These are phyloP conservation scores for Nelumbo lutea DNA, from an alignment of 164 flowering plant genomes.

Conservation along the genomic window DNA sequence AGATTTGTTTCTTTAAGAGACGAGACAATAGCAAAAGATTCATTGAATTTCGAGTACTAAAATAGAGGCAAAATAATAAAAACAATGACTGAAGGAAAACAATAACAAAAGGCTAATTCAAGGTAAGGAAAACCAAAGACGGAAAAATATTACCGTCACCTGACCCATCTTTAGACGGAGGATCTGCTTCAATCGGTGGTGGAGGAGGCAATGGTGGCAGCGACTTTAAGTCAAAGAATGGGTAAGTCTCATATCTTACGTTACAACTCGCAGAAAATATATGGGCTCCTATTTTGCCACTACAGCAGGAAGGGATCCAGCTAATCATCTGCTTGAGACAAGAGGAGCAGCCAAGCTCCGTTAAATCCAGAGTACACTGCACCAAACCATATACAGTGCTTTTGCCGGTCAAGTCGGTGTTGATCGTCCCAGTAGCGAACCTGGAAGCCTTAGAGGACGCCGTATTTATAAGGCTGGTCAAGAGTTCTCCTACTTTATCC, in stretches of 20 bases:
- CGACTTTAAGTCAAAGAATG: not conserved
- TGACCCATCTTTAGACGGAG: too few species aligned
- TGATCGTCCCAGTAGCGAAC: too few species aligned
- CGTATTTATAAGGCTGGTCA: too few species aligned
- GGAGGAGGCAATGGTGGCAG: not conserved
- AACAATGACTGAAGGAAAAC: too few species aligned
- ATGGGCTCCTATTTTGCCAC: not conserved
- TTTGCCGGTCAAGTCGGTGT: not conserved
- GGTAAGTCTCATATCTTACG: conserved; percentile 11
- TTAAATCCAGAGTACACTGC: conserved; percentile 22
- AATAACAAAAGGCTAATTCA: not conserved
- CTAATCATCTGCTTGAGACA: not conserved
- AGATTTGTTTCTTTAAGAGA: not conserved
- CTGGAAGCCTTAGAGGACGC: too few species aligned
- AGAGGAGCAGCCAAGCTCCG: not conserved
- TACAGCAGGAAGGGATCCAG: not conserved
- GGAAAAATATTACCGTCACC: not conserved
- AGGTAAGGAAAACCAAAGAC: not conserved
- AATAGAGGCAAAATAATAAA: too few species aligned
- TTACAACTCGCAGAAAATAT: conserved; percentile 4
- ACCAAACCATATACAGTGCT: conserved; percentile 11
- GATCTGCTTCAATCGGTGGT: not conserved
- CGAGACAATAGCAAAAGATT: not conserved
- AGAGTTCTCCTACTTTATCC: too few species aligned
- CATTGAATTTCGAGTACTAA: not conserved